Evolutionary conservation across 1,139 yeast species (phyloP).

Genomic region (Lipomyces yarrowii): DNA sequence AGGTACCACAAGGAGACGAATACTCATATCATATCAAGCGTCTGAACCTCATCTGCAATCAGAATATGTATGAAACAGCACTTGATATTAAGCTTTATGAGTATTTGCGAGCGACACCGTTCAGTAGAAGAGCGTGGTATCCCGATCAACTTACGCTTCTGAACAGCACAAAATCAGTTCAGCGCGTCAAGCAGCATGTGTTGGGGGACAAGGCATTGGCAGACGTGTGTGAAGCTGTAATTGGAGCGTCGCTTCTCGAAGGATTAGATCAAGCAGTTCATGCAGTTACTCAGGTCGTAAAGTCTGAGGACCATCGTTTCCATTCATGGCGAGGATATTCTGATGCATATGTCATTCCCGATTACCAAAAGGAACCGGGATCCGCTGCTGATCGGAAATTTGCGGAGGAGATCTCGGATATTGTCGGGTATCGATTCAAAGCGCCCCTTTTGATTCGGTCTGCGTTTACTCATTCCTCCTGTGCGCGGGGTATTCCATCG

Average conservation of each 20-base stretch:
- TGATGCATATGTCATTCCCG: not conserved
- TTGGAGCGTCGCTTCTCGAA: conserved; percentile 18
- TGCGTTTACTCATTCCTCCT: conserved; percentile 26
- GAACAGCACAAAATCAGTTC: not conserved
- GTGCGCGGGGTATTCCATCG: not conserved
- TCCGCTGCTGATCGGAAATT: conserved; percentile 11
- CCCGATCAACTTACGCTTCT: conserved; percentile 2
- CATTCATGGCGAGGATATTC: conserved; percentile 3
- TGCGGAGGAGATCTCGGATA: conserved; percentile 4
- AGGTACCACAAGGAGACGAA: conserved; percentile 20
- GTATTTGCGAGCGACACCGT: conserved; percentile 11
- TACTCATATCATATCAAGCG: conserved; percentile 21
- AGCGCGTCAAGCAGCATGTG: conserved; percentile 3
- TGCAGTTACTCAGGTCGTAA: conserved; percentile 8
- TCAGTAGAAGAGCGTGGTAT: conserved; percentile 11
- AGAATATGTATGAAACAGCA: conserved; percentile 17
- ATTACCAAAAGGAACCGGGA: not conserved
- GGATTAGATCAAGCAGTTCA: conserved; percentile 21
- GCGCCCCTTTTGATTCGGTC: conserved; percentile 13
- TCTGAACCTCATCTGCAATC: conserved; percentile 20
- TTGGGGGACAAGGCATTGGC: conserved; percentile 23
- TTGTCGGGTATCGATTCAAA: conserved; percentile 18
- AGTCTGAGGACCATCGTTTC: conserved; percentile 2
- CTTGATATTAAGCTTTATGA: conserved; percentile 7
- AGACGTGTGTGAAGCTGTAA: conserved; percentile 25